Percentiles rank a stretch among this genome's conserved stretches.
These are phyloP conservation scores for Raffaelea arxii DNA, from an alignment of 2,329 filamentous ascomycete species.

Conservation along the genomic window DNA sequence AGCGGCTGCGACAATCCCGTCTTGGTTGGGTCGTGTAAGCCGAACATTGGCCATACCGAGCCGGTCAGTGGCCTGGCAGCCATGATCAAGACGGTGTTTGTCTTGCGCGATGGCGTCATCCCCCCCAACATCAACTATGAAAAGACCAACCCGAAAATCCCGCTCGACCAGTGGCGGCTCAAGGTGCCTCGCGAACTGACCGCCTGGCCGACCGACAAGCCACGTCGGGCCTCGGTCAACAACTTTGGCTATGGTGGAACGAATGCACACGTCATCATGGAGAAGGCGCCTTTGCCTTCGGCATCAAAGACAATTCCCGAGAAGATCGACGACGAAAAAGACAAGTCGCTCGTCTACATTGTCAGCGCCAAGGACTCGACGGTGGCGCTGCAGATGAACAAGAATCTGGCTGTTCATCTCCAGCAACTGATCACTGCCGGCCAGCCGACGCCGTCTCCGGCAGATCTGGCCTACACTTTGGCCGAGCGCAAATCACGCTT, in stretches of 20 bases:
- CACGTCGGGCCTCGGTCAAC: slow-evolving; percentile 17
- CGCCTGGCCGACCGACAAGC: slow-evolving; percentile 14
- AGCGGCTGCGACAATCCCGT: slow-evolving; percentile 6
- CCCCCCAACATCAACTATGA: slow-evolving; percentile 16
- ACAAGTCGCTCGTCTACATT: slow-evolving; percentile 2
- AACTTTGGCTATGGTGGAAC: slow-evolving; percentile 21
- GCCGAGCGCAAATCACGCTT: slow-evolving; percentile 10
- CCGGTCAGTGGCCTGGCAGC: slow-evolving; percentile 16
- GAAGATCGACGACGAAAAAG: background rate
- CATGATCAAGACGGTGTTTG: slow-evolving; percentile 18
- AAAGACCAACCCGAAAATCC: slow-evolving; percentile 18
- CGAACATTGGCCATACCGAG: slow-evolving; percentile 22
- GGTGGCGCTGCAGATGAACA: no score
- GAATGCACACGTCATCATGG: slow-evolving; percentile 20
- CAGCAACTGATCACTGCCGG: slow-evolving; percentile 1
- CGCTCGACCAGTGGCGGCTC: slow-evolving; percentile 16
- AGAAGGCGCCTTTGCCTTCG: slow-evolving; percentile 11
- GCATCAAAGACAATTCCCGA: background rate
- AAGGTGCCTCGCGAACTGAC: slow-evolving; percentile 15
- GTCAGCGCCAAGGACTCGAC: slow-evolving; percentile 4
- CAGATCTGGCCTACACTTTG: slow-evolving; percentile 13
- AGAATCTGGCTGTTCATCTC: no score
- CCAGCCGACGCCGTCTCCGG: background rate
- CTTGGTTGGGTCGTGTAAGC: slow-evolving; percentile 15
- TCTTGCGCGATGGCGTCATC: slow-evolving; percentile 17